Evolutionary conservation across 2,329 filamentous ascomycete genomes (phyloP), one percentile per base, ranked within the genome.

Genomic region (Aspergillus glaucus): DNA sequence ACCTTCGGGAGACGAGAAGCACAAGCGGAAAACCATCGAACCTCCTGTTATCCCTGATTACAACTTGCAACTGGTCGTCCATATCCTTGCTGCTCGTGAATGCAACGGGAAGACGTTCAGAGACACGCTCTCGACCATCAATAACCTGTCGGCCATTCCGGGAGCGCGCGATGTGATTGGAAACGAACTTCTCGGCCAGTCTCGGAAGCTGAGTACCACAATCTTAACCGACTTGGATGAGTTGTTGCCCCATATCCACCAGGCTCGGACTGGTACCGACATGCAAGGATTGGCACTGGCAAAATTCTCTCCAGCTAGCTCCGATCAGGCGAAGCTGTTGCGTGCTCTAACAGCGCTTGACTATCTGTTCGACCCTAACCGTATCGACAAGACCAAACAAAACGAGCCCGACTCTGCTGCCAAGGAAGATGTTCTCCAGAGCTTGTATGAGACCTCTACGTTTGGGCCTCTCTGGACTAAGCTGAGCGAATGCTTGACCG

Each of bases 21-120:
- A 70, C 43, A 84, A 80, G 71, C 84, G 79, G 64, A 81, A 68
- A 67, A 82, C 71, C 55, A 74, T 95, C 46, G 83, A 86, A 45
- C 88, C 91, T 26, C 93, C 93, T 0, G 78, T 91, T 41, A 85
- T 98, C 47, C 91, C 93, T 4, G 83, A 92, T 26, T 81, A 90
- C 63, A 96, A 97, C 64, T 79, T 98, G 49, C 88, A 87, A 50
- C 77, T 97, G 49, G 90, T 98, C n/a, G 88, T 97, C 59, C 93
- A 93, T 65, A 95, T 98, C 49, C 87, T 98, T 56, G 89, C 95
- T 40, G 92, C 92, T 54, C 86, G 91, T 44, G 93, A 98, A 69
- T 98, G 93, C 72, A 95, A 89, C 63, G 91, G 88, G 54, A 96
- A 95, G 76, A 97, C 93, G 0, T 98, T 98, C 78, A 88, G 93